These are phyloP conservation scores for Blumeria graminis DNA, from an alignment of 2,329 filamentous ascomycete genomes.

Conservation along the genomic window DNA sequence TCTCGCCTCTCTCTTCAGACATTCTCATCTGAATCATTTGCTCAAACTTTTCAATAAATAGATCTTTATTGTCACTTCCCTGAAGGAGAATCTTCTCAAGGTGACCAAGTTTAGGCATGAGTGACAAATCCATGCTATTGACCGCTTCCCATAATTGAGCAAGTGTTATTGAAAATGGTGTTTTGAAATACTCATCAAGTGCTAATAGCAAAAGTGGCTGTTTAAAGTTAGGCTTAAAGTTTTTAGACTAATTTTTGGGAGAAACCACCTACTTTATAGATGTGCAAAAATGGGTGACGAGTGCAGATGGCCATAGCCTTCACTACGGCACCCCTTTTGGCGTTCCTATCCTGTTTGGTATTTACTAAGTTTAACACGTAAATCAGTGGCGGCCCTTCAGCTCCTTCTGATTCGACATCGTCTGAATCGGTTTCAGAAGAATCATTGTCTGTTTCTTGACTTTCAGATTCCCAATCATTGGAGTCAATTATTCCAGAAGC, in stretches of 20 bases:
- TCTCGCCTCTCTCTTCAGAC: constrained; percentile 30
- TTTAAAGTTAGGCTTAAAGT: neutral
- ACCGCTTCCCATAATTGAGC: constrained; percentile 75
- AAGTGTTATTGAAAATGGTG: constrained; percentile 67
- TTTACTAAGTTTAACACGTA: constrained; percentile 96
- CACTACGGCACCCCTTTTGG: constrained; percentile 79
- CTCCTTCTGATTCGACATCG: constrained; percentile 41
- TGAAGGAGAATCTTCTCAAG: constrained; percentile 73
- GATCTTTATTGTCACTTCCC: constrained; percentile 76
- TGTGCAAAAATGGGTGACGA: constrained; percentile 87
- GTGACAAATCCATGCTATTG: constrained; percentile 86
- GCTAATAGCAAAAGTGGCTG: constrained; percentile 74
- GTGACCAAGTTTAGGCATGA: constrained; percentile 66
- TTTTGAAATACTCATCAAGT: constrained; percentile 90
- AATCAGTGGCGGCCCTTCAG: constrained; percentile 74
- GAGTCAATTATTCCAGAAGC: constrained; percentile 22
- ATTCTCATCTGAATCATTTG: constrained; percentile 72
- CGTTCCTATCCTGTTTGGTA: constrained; percentile 84
- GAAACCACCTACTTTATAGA: constrained; percentile 54
- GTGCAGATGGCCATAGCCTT: constrained; percentile 99
- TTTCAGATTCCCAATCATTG: constrained; percentile 20
- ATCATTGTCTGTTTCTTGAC: constrained; percentile 24
- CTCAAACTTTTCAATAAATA: constrained; percentile 96
- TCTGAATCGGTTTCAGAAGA: constrained; percentile 25
- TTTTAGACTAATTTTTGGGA: too few relatives aligned